Evolutionary conservation across 495 filamentous ascomycete genomes (phyloP).

Genomic region (Xylaria intraflava): DNA sequence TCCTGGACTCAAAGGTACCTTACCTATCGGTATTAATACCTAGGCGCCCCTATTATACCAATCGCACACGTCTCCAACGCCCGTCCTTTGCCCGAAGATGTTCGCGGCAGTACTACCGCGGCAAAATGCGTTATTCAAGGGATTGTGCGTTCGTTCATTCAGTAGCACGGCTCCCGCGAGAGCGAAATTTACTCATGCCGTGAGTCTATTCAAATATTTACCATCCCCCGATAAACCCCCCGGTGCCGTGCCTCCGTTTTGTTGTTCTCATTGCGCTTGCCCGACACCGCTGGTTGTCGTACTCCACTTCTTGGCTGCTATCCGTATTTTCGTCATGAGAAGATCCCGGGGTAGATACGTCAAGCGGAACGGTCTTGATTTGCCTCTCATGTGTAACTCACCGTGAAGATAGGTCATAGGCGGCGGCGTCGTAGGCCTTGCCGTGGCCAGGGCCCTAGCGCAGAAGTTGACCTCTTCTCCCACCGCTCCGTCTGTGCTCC

Average conservation of each 20-base stretch:
- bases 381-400: background rate
- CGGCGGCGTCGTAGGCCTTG: constrained; percentile 83
- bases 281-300: no score
- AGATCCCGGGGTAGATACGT: no score
- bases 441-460: constrained; percentile 75
- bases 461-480: constrained; percentile 31
- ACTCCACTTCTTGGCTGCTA: no score
- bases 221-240: no score
- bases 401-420: constrained; percentile 61
- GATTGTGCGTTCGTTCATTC: constrained; percentile 14
- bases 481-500: constrained; percentile 29
- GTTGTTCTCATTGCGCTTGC: no score
- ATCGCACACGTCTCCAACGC: background rate
- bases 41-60: no score
- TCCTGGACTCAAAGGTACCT: background rate
- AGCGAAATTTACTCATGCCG: constrained; percentile 80
- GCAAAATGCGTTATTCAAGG: background rate
- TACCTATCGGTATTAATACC: no score
- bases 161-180: constrained; percentile 24
- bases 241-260: no score
- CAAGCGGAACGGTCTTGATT: no score
- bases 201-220: constrained; percentile 26
- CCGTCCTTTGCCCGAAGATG: background rate
- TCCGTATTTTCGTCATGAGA: no score
- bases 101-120: background rate